Evolutionary conservation across 139 green algal genomes (phyloP), one percentile per base, ranked within the genome.

Genomic region (Edaphochlamys debaryana): DNA sequence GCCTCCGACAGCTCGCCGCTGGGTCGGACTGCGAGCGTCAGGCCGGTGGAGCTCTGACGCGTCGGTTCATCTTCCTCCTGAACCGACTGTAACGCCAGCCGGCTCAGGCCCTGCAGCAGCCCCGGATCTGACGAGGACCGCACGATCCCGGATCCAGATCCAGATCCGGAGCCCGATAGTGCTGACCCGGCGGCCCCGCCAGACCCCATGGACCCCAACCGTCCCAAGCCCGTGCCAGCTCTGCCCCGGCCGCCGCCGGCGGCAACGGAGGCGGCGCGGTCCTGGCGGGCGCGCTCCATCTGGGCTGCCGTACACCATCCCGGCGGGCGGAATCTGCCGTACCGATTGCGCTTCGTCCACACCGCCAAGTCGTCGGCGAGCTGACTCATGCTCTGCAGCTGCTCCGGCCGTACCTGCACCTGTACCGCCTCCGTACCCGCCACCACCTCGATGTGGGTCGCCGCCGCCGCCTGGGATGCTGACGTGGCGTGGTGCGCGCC

Each of bases 241-340:
- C 50, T n/a, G 30, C 69, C 2, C 25, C 68, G 38, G 29, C 36
- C 36, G 67, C 37, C 0, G 32, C 71, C 27, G 37, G 40, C 58
- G 4, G 40, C 29, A 37, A 45, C 38, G 17, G 67, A 45, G 9
- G 63, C 75, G 0, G 6, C 37, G 11, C 15, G 22, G 36, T 76
- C 66, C 52, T 63, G 42, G 4, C 38, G 2, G 0, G 23, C 52
- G 7, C 79, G 79, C 68, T 73, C 50, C 64, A 69, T 25, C 74
- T 90, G 85, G 54, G 71, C 40, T 5, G 67, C 71, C 20, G 89
- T 92, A 23, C 81, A 77, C 91, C 91, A 94, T 1, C 86, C 89
- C 4, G 71, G 71, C 25, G 91, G 91, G 5, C 91, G 83, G 70
- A 90, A 90, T 8, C 87, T 74, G 30, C 89, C 91, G 66, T 93